A percentile compares a stretch with the other conserved stretches of the same genome.
Evolutionary conservation across 768 basidiomycete genomes (phyloP).

Genomic region (Mycena olivaceomarginata): DNA sequence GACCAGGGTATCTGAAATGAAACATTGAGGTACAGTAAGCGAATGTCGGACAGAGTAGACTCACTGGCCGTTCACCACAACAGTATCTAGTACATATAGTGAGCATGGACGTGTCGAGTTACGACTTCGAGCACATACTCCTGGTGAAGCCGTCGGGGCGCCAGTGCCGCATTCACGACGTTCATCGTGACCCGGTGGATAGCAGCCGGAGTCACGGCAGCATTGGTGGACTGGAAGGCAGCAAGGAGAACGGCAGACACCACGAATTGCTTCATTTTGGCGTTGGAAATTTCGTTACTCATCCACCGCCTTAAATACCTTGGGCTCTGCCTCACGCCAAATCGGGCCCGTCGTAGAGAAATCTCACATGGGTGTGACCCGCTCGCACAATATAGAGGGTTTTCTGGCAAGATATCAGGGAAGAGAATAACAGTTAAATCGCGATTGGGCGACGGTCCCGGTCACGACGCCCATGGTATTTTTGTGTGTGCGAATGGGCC

Average conservation of each 20-base stretch:
- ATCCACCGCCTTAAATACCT: slow-evolving; percentile 11
- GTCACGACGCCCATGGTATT: slow-evolving; percentile 12
- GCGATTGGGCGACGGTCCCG: slow-evolving; percentile 4
- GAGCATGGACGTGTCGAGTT: neutral
- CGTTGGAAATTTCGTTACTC: neutral
- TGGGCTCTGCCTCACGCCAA: neutral
- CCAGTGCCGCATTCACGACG: slow-evolving; percentile 60
- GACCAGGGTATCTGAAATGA: slow-evolving; percentile 62
- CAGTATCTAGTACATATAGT: slow-evolving; percentile 41
- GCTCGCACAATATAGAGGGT: neutral
- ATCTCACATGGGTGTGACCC: slow-evolving; percentile 2
- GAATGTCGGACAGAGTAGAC: slow-evolving; percentile 3
- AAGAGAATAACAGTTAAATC: slow-evolving; percentile 2
- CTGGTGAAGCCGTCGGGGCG: slow-evolving; percentile 65
- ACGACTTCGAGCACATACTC: slow-evolving; percentile 43
- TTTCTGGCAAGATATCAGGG: neutral
- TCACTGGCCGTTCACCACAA: slow-evolving; percentile 52
- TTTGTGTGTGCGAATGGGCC: neutral
- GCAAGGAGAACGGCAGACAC: slow-evolving; percentile 8
- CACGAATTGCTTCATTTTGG: slow-evolving; percentile 17
- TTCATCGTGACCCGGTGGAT: slow-evolving; percentile 42
- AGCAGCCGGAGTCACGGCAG: slow-evolving; percentile 13
- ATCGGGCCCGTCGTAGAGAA: neutral
- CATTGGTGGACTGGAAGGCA: slow-evolving; percentile 9
- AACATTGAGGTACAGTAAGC: neutral